Base-by-base conservation (phyloP, 257 asterid species). In the Thymus quinquecostatus region DNA sequence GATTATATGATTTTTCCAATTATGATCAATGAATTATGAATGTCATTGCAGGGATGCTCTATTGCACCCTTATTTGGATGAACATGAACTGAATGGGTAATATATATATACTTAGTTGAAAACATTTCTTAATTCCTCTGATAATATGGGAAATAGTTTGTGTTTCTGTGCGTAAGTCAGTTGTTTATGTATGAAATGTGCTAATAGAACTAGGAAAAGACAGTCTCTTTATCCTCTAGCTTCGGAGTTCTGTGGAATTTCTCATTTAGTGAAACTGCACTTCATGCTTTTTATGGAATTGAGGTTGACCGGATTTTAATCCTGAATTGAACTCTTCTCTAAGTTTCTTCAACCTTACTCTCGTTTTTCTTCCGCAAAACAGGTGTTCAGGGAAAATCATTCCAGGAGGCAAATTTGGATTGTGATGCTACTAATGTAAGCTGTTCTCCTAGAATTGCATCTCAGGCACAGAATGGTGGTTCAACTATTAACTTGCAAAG, bases 401-500 rank as follows among this genome's bases (percentile, higher is more conserved):
- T 62, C 75, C 84, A 83, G 82, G 80, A 75, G n/a, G 85, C 77
- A 28, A 70, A 68, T 66, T 54, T 58, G 38, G 89, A 82, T 72
- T 77, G 70, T 27, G 82, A 75, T 53, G 56, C 59, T 41, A 59
- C 80, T 76, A 80, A 77, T 68, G 58, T 82, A 65, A 79, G 86
- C 76, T 84, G 85, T 65, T 85, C 93, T 44, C 88, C 86, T 53
- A 72, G 78, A 71, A 61, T 77, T 56, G 75, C 71, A 65, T 75
- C 84, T 73, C 87, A 59, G 67, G 63, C 77, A 64, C 84, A 72
- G 63, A 60, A 75, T 60, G 85, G 69, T 74, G 88, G 72, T 55
- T 82, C 86, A 43, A 60, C 75, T 72, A 82, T 92, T 71, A 87
- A 82, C 82, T 81, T 92, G 63, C 92, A 89, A 81, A 87, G 77